Base-by-base conservation (phyloP, 192 early-diverging fungal genomes). In the Rhizophagus prolifer region DNA sequence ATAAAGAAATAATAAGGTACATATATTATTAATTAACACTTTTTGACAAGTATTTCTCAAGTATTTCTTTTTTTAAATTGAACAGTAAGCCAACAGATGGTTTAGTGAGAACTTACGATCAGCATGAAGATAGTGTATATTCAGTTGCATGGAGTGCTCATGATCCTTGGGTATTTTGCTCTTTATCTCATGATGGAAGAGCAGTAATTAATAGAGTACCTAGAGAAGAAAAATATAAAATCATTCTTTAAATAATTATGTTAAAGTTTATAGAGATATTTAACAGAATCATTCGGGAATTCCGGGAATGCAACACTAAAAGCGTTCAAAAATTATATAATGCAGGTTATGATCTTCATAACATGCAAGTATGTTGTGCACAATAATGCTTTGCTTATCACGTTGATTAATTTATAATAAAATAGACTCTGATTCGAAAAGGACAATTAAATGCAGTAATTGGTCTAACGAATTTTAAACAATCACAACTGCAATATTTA, bases 41-140 rank as follows among this genome's bases (percentile, higher is more conserved):
- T 3, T 65, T 66, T 36, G 10, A 34, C 25, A 3, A 31, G 21
- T 3, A 31, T 66, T 34, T 19, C 4, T 36, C 10, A 36, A 38
- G 38, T 13, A 6, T 4, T 6, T n/a, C 3, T 67, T n/a, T 38
- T n/a, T 21, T 36, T n/a, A 1, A 38, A 41, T 67, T 67, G 9
- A 70, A 38, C 74, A 86, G 83, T 63, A 68, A 58, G 10, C 85
- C 91, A 31, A 83, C 87, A 2, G 97, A 98, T 81, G 95, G 94
- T 1, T 86, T 98, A 62, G 87, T 97, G 21, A 86, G 87, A 8
- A 90, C 92, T n/a, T 97, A 90, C 79, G 94, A 96, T 44, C 95
- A 97, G 78, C 96, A 97, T 81, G 96, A 98, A 80, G 94, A 97
- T 66, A 94, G 92, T 76, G 96, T 98, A 3, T 97, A 97, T 78